Evolutionary conservation across 306 rosid genomes (phyloP).

Genomic region (Mimosa bimucronata): DNA sequence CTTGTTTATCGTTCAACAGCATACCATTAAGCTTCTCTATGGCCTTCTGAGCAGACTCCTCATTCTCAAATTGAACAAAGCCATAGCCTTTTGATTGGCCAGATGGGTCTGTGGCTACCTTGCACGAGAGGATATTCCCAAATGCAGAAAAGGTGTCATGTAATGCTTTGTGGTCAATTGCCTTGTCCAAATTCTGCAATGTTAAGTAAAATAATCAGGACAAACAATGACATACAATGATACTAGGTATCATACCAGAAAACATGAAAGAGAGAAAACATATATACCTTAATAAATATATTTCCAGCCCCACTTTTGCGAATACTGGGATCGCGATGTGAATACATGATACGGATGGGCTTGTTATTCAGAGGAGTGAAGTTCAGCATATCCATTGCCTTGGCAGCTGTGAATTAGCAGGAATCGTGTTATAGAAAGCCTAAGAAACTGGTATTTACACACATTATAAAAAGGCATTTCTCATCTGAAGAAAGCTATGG

Average conservation of each 20-base stretch:
- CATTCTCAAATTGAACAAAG: conserved; percentile 91
- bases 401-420: conserved; percentile 67
- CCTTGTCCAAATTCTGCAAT: conserved; percentile 89
- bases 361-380: conserved; percentile 80
- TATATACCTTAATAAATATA: conserved; percentile 86
- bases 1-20: conserved; percentile 94
- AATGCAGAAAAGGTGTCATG: conserved; percentile 89
- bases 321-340: conserved; percentile 91
- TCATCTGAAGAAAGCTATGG: not conserved
- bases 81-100: conserved; percentile 98
- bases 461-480: not conserved
- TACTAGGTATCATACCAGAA: not conserved
- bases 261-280: conserved; percentile 13
- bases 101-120: conserved; percentile 80
- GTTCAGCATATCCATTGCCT: conserved; percentile 90
- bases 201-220: conserved; percentile 27
- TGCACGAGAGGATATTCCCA: conserved; percentile 93
- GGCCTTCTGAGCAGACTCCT: conserved; percentile 91
- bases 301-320: conserved; percentile 97
- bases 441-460: not conserved
- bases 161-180: conserved; percentile 90
- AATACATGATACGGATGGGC: conserved; percentile 90
- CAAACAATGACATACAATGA: conserved; percentile 27
- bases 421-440: conserved; percentile 11
- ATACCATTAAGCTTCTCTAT: conserved; percentile 92